These are phyloP conservation scores for Trichosanthes truncata DNA, from an alignment of 306 rosid species.

Conservation along the genomic window DNA sequence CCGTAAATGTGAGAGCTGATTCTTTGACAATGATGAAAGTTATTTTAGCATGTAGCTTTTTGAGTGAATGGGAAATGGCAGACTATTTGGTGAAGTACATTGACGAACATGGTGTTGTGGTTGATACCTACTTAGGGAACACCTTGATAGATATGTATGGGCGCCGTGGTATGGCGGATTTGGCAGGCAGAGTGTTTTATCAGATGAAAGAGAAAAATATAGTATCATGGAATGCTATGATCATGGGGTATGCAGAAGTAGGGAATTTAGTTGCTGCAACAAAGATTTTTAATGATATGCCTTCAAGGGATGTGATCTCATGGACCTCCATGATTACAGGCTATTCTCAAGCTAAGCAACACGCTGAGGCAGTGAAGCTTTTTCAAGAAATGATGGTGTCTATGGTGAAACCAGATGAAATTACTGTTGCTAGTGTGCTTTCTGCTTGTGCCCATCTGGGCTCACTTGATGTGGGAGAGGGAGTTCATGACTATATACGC, in stretches of 20 bases:
- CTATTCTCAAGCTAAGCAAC: conserved; percentile 58
- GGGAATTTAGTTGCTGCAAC: conserved; percentile 39
- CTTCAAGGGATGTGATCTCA: conserved; percentile 58
- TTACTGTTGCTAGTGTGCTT: conserved; percentile 58
- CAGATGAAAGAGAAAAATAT: conserved; percentile 39
- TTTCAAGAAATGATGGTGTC: conserved; percentile 76
- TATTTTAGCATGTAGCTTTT: conserved; percentile 42
- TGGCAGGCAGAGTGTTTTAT: conserved; percentile 55
- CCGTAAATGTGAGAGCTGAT: conserved; percentile 37
- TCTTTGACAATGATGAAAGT: conserved; percentile 70
- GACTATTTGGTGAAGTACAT: conserved; percentile 47
- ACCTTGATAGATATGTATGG: conserved; percentile 77
- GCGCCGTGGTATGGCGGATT: conserved; percentile 35
- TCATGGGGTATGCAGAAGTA: conserved; percentile 43
- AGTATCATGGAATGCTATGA: conserved; percentile 84
- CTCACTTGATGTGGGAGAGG: conserved; percentile 66
- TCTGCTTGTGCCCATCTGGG: conserved; percentile 90
- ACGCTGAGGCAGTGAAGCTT: conserved; percentile 50
- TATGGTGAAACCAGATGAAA: conserved; percentile 60
- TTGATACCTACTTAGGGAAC: conserved; percentile 69
- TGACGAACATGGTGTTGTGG: conserved; percentile 34
- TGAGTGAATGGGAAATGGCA: conserved; percentile 48
- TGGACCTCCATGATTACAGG: conserved; percentile 78
- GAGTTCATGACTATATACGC: conserved; percentile 40
- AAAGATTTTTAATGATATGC: conserved; percentile 50